These are phyloP conservation scores for Trypethelium eluteriae DNA, from an alignment of 495 filamentous ascomycete genomes.

Conservation along the genomic window DNA sequence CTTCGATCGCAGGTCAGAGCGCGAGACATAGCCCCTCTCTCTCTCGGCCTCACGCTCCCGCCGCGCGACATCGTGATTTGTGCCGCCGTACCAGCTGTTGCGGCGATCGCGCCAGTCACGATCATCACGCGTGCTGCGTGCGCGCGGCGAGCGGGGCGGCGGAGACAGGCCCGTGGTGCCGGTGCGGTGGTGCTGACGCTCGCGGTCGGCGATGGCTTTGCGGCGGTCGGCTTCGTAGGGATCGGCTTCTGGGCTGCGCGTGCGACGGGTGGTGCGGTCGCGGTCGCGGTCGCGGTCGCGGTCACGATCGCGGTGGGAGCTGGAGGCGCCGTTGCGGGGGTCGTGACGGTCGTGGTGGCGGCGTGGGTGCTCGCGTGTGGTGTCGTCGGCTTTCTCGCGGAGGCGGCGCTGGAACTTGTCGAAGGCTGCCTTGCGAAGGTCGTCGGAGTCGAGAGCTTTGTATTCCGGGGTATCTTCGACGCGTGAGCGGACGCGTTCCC, in stretches of 20 bases:
- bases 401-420: constrained; percentile 88
- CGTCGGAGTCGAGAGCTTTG: constrained; percentile 70
- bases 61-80: constrained; percentile 60
- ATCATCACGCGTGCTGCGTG: constrained; percentile 40
- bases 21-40: constrained; percentile 72
- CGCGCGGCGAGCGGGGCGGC: constrained; percentile 38
- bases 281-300: constrained; percentile 46
- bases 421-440: constrained; percentile 73
- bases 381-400: constrained; percentile 82
- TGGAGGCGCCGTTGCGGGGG: constrained; percentile 11
- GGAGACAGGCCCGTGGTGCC: constrained; percentile 48
- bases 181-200: constrained; percentile 75
- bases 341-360: constrained; percentile 27
- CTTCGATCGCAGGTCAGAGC: constrained; percentile 56
- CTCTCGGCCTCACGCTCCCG: constrained; percentile 78
- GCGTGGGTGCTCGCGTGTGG: constrained; percentile 62
- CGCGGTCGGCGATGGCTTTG: constrained; percentile 77
- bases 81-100: not conserved
- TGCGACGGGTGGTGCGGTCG: constrained; percentile 52
- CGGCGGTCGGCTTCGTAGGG: constrained; percentile 82
- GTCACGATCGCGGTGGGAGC: constrained; percentile 28
- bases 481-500: constrained; percentile 71
- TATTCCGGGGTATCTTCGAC: constrained; percentile 78
- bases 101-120: constrained; percentile 30
- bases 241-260: constrained; percentile 76